Percentiles rank a stretch among this genome's conserved stretches.
phyloP scores from a whole-genome alignment of 768 basidiomycete genomes.

The Podaxis rugospora region DNA sequence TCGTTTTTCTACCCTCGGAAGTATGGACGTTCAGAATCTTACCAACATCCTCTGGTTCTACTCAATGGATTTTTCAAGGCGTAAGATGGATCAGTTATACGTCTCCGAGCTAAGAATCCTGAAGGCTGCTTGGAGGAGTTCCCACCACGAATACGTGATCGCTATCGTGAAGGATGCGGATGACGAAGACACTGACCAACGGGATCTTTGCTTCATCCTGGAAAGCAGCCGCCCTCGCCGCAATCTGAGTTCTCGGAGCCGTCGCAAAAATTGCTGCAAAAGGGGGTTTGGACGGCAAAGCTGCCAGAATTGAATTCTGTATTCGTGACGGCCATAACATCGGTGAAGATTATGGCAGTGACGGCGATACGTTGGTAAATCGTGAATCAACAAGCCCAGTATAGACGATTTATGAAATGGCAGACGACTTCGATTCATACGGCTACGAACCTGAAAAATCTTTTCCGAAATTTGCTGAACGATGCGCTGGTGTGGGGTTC shows the following conservation, averaged over 20 bases:
- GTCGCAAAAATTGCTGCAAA: slow-evolving; percentile 1
- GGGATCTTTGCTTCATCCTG: slow-evolving; percentile 1
- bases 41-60: slow-evolving; percentile 3
- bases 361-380: not conserved
- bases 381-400: not conserved
- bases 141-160: slow-evolving; percentile 5
- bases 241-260: not conserved
- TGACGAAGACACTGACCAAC: not conserved
- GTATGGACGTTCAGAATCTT: slow-evolving; percentile 2
- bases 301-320: not conserved
- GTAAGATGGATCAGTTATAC: not conserved
- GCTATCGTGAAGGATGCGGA: not conserved
- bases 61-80: not conserved
- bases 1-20: not conserved
- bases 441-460: not conserved
- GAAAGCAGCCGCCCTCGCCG: not conserved
- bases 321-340: not conserved
- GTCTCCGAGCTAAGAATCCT: slow-evolving; percentile 2
- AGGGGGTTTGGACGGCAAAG: not conserved
- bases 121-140: not conserved
- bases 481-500: not conserved
- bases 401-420: not conserved
- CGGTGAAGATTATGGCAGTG: not conserved
- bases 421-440: not conserved
- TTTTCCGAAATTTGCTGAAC: not conserved